These are phyloP conservation scores for Volvox carteri DNA, from an alignment of 163 green algal species.

Conservation along the genomic window DNA sequence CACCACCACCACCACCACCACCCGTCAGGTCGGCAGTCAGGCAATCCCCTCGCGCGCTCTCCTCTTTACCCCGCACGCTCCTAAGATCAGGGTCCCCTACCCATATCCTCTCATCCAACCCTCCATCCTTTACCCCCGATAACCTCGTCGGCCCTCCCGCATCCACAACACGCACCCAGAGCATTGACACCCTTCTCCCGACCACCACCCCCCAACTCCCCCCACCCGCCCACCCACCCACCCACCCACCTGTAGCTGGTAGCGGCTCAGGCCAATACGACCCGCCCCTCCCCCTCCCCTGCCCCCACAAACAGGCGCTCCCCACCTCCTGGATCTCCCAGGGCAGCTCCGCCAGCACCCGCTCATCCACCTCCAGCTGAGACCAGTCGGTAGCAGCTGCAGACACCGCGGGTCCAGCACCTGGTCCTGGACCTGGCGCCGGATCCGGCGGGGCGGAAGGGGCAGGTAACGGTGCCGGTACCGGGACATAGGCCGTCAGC, in stretches of 20 bases:
- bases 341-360: slow-evolving; percentile 50
- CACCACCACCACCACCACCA: too few species aligned
- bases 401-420: too few species aligned
- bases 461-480: too few species aligned
- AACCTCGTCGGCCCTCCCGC: background rate
- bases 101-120: background rate
- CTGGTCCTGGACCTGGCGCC: too few species aligned
- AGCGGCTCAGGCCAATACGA: background rate
- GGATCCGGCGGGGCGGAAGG: too few species aligned
- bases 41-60: too few species aligned
- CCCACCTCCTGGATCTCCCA: slow-evolving; percentile 42
- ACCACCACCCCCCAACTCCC: background rate
- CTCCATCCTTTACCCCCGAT: background rate
- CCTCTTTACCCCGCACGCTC: too few species aligned
- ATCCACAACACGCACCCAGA: background rate
- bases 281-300: background rate
- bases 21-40: background rate
- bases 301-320: background rate
- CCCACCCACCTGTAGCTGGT: background rate
- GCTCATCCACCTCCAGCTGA: slow-evolving; percentile 18
- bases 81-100: too few species aligned
- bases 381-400: slow-evolving; percentile 14
- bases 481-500: too few species aligned
- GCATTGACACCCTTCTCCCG: too few species aligned
- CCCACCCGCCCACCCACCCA: background rate